Evolutionary conservation across 106 monocot genomes (phyloP).

Genomic region (Chionographis japonica): DNA sequence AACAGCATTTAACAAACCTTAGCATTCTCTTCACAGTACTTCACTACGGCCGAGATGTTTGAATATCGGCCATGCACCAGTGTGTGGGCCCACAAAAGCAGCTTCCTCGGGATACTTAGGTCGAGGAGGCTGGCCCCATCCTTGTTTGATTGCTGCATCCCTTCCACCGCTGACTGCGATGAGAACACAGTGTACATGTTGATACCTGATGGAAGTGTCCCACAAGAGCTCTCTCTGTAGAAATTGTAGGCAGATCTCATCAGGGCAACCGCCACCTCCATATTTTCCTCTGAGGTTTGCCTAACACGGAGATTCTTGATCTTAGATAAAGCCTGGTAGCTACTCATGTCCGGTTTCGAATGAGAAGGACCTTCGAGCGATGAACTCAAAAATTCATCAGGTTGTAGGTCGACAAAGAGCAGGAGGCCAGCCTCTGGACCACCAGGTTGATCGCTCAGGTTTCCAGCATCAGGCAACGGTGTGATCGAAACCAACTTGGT

Average conservation of each 20-base stretch:
- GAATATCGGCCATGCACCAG: conserved; percentile 85
- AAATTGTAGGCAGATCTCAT: conserved; percentile 81
- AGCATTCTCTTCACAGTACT: conserved; percentile 84
- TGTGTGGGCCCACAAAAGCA: conserved; percentile 88
- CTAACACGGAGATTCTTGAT: conserved; percentile 59
- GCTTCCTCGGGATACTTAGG: conserved; percentile 92
- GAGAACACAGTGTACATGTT: conserved; percentile 57
- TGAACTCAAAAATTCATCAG: conserved; percentile 65
- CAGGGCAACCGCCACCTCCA: conserved; percentile 66
- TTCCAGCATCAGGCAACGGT: conserved; percentile 32
- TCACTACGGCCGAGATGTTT: conserved; percentile 75
- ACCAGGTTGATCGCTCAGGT: conserved; percentile 10
- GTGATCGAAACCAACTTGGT: conserved; percentile 75
- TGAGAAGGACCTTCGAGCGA: conserved; percentile 47
- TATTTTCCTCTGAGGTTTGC: conserved; percentile 63
- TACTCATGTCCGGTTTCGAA: conserved; percentile 65
- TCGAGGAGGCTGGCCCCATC: conserved; percentile 55
- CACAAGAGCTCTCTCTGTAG: conserved; percentile 82
- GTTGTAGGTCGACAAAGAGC: conserved; percentile 76
- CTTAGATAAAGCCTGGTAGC: conserved; percentile 55
- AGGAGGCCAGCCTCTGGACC: conserved; percentile 29
- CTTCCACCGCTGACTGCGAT: conserved; percentile 31
- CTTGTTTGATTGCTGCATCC: conserved; percentile 19
- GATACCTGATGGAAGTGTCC: conserved; percentile 77
- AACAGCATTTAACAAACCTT: conserved; percentile 39